Conservation (phyloP, 176 grass and related monocot genomes). For the Musa schizocarpa region DNA sequence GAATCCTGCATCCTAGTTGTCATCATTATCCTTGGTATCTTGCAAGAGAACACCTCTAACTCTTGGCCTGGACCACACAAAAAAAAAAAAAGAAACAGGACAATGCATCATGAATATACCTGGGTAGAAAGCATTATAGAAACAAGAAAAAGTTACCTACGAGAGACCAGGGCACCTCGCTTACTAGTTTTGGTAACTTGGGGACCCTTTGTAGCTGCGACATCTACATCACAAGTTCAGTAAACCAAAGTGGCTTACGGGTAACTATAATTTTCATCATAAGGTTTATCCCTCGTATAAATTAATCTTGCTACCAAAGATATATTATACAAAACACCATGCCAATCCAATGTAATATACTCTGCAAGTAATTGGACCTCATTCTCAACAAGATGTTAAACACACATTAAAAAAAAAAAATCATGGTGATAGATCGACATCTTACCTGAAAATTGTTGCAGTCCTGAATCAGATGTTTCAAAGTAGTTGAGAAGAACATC, state of each 20-base stretch:
- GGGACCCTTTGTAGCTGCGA: conserved; percentile 28
- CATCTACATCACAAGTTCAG: conserved; percentile 29
- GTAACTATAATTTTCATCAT: background rate
- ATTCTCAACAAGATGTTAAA: background rate
- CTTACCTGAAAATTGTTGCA: conserved; percentile 46
- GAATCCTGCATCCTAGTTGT: conserved; percentile 21
- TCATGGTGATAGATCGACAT: background rate
- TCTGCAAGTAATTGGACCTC: no score
- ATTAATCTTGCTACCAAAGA: background rate
- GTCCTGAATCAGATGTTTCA: conserved; percentile 27
- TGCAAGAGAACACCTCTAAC: conserved; percentile 69
- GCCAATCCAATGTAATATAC: no score
- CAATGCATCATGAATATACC: background rate
- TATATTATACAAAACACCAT: no score
- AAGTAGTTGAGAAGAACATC: conserved; percentile 18
- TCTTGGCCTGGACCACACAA: conserved; percentile 35
- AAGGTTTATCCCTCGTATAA: background rate
- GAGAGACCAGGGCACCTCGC: conserved; percentile 30
- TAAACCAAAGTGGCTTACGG: conserved; percentile 16
- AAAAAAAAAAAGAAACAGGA: conserved; percentile 13
- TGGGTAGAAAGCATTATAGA: background rate
- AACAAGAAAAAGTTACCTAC: conserved; percentile 31
- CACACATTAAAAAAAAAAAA: background rate
- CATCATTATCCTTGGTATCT: conserved; percentile 39
- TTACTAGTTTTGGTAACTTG: conserved; percentile 33